Base-by-base conservation (phyloP, 73 alveolate species). In the Uronychia binucleata region DNA sequence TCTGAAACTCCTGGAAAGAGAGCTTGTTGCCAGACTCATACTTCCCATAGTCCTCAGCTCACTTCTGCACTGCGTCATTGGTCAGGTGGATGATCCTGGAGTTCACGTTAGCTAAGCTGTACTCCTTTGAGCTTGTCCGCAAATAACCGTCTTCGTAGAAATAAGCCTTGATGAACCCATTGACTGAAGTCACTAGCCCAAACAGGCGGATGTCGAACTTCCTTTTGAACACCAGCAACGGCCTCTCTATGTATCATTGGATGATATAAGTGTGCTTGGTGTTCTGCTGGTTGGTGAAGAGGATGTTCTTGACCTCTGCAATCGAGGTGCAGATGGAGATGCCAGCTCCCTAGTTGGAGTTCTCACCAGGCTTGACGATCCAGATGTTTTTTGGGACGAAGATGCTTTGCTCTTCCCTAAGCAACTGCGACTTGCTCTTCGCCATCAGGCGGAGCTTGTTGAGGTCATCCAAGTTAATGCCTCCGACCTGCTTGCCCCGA, bases 161-260 rank as follows among this genome's bases (percentile, higher is more conserved):
- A 74, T 92, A 94, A 58, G 87, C 95, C 78, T 77, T 93, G 34
- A 75, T 32, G 77, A 57, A 32, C 0, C 98, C 98, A 83, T 94
- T 94, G 0, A 92, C 77, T 25, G 95, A 59, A 35, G 98, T 94
- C 74, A 97, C 86, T 78, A 97, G 86, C 33, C 94, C 97, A 75
- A 93, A 97, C 82, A 97, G 89, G 35, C 99, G 80, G 31, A 97
- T 96, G 90, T 97, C 99, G 77, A 97, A 97, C 90, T 97, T 97
- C 80, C 99, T 91, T 75, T 96, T 94, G 75, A 93, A 84, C 75
- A 94, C 92, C 58, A 97, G 92, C 46, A 96, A 86, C 0, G 99
- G 99, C 59, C 93, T 96, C 74, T 96, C 98, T 75, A 97, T 93
- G 88, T 97, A 97, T 89, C 95, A 93, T 83, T 97, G 96, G 31